phyloP scores from a whole-genome alignment of 306 rosid genomes.

The Aeschynomene evenia region DNA sequence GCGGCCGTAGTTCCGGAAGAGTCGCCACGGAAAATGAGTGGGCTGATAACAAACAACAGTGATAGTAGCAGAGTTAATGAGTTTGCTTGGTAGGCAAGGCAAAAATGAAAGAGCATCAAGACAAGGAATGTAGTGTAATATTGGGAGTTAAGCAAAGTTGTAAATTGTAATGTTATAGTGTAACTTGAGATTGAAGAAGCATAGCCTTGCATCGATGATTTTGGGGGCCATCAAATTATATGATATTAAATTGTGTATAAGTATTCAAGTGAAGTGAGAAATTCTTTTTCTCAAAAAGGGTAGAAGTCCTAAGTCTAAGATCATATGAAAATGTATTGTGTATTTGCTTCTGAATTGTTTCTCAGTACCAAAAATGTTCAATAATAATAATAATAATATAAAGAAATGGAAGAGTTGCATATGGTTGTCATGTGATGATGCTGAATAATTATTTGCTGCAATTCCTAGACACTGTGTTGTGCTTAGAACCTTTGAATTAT shows the following conservation, averaged over 20 bases:
- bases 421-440: conserved; percentile 40
- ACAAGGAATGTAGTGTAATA: conserved; percentile 41
- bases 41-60: conserved; percentile 61
- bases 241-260: background rate
- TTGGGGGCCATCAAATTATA: conserved; percentile 37
- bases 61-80: conserved; percentile 18
- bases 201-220: conserved; percentile 43
- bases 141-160: conserved; percentile 58
- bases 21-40: conserved; percentile 65
- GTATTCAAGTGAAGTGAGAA: conserved; percentile 33
- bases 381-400: conserved; percentile 40
- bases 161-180: conserved; percentile 46
- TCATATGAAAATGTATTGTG: conserved; percentile 38
- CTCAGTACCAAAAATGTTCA: conserved; percentile 19
- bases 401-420: conserved; percentile 12
- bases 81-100: conserved; percentile 29
- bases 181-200: conserved; percentile 45
- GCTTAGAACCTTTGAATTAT: conserved; percentile 15
- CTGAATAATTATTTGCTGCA: conserved; percentile 30
- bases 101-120: conserved; percentile 28
- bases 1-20: conserved; percentile 66
- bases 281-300: conserved; percentile 30
- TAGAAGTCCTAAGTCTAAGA: conserved; percentile 30
- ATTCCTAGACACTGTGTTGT: background rate
- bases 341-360: conserved; percentile 38